These are phyloP conservation scores for Antrodiella citrinella DNA, from an alignment of 768 basidiomycete genomes.

Conservation along the genomic window DNA sequence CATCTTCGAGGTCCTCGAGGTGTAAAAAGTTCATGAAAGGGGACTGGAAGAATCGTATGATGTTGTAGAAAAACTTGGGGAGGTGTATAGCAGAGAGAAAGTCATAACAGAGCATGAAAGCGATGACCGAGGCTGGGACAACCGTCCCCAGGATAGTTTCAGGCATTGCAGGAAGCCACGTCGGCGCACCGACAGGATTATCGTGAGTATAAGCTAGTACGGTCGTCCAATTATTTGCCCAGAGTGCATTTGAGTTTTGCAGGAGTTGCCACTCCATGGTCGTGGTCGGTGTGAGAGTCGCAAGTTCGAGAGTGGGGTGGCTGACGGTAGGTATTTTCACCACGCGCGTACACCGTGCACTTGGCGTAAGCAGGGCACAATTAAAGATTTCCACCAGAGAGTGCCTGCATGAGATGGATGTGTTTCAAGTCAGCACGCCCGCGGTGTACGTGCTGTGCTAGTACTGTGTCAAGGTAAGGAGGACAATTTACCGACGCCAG, in stretches of 20 bases:
- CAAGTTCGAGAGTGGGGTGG: neutral
- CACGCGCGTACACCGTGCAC: neutral
- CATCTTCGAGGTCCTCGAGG: slow-evolving; percentile 39
- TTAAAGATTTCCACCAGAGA: neutral
- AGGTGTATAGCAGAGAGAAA: slow-evolving; percentile 1
- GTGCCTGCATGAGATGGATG: neutral
- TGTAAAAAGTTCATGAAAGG: slow-evolving; percentile 49
- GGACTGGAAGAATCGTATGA: slow-evolving; percentile 2
- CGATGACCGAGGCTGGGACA: slow-evolving; percentile 5
- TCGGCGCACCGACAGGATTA: neutral
- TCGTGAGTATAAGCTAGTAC: no score
- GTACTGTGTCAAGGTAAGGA: neutral
- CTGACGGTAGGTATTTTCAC: neutral
- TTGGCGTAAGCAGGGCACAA: no score
- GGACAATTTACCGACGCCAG: no score
- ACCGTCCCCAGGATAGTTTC: slow-evolving; percentile 6
- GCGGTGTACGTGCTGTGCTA: neutral
- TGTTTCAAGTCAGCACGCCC: neutral
- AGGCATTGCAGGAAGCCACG: neutral
- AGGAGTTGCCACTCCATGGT: neutral
- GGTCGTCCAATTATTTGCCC: neutral
- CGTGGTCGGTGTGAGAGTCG: neutral
- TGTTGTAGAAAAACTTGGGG: slow-evolving; percentile 1
- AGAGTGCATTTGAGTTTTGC: neutral
- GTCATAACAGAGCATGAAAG: slow-evolving; percentile 7